These are phyloP conservation scores for Aspergillus steynii DNA, from an alignment of 495 filamentous ascomycete species.

Conservation along the genomic window DNA sequence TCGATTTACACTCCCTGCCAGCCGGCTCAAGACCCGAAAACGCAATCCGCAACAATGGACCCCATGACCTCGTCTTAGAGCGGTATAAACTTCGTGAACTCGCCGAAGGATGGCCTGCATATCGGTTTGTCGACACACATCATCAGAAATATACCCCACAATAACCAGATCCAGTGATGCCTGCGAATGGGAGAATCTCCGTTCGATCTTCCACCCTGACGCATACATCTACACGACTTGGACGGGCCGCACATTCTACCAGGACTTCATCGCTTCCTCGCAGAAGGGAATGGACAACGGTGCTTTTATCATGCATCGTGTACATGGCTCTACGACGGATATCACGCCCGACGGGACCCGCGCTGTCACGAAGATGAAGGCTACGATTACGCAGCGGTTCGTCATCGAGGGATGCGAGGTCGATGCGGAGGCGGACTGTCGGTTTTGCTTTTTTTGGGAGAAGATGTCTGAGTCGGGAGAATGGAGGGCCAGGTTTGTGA, in stretches of 20 bases:
- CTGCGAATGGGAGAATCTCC: conserved; percentile 67
- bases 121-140: no score
- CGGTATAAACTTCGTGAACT: conserved; percentile 59
- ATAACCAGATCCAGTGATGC: conserved; percentile 58
- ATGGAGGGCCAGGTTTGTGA: conserved; percentile 62
- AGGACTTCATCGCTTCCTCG: conserved; percentile 60
- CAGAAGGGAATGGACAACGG: conserved; percentile 60
- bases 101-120: conserved; percentile 60
- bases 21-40: conserved; percentile 25
- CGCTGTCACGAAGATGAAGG: conserved; percentile 73
- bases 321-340: conserved; percentile 60
- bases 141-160: no score
- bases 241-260: conserved; percentile 53
- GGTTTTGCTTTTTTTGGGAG: conserved; percentile 63
- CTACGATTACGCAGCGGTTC: conserved; percentile 69
- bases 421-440: conserved; percentile 63
- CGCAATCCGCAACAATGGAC: conserved; percentile 59
- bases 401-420: conserved; percentile 46
- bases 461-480: conserved; percentile 34
- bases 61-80: conserved; percentile 44
- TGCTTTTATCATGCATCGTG: conserved; percentile 68
- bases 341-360: conserved; percentile 44
- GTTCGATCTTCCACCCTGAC: conserved; percentile 57
- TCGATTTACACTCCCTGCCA: conserved; percentile 32
- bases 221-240: conserved; percentile 66